Base-by-base conservation (phyloP, 2,329 filamentous ascomycete species). In the Epichloe sylvatica region DNA sequence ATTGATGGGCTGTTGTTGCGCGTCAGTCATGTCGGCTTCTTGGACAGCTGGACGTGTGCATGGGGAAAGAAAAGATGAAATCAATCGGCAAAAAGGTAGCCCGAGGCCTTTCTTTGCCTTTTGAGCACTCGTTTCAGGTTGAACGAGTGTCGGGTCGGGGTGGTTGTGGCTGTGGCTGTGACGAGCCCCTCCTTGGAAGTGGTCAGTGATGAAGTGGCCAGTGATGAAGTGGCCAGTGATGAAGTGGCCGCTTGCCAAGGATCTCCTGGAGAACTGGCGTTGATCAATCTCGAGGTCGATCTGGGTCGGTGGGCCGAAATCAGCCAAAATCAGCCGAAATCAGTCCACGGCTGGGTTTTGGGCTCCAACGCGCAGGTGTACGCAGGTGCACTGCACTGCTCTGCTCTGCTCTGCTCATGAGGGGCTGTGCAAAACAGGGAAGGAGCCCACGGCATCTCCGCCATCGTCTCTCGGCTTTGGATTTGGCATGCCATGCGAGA, bases 1-100 rank as follows among this genome's bases (percentile, higher is more conserved):
- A 52, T 59, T 51, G 51, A 51, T 47, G 25, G 25, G 40, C 51
- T 49, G 48, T 8, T 47, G 35, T 46, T 9, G 35, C 33, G 30
- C 15, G 15, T 48, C 41, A 12, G 48, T 21, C 53, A 50, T 52
- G 47, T 7, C 17, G 19, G 33, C 7, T 39, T 33, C 17, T 5
- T 21, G n/a, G 38, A 30, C 25, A 25, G 39, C 21, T 19, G 12
- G 39, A 23, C 15, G 30, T 21, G 13, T 48, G 30, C 25, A 11
- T 35, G 13, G 15, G 46, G 8, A 19, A 17, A 3, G 23, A 19
- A 21, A 12, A 21, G 12, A n/a, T n/a, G 25, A 12, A 6, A 12
- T 9, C 11, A 35, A 25, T 2, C 15, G 33, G 12, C 19, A 8
- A 38, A 30, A 38, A 21, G 21, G 23, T 19, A 8, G 13, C 7